Base-by-base conservation (phyloP, 164 flowering plant genomes). In the Vitis amurensis region DNA sequence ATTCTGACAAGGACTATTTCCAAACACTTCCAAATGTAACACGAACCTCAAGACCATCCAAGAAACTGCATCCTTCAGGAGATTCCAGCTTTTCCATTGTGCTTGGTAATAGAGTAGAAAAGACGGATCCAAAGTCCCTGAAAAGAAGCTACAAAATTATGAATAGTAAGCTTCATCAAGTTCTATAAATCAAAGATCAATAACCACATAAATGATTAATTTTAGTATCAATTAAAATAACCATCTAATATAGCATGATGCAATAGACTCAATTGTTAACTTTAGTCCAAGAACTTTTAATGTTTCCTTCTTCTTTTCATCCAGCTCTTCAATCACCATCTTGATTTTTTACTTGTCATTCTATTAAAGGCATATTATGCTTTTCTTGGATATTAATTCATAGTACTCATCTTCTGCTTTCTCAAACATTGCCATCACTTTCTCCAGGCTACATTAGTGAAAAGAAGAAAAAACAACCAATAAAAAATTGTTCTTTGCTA, bases 391-490 rank as follows among this genome's bases (percentile, higher is more conserved):
- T 74, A 93, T 83, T 73, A 96, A 81, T 59, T 85, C 95, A 60
- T 89, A 90, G 82, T 90, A 96, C 77, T 92, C 98, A 76, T 93
- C 99, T 79, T 96, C 98, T 59, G 99, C 99, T 78, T 93, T 93
- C 84, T 96, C 99, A 76, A 96, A 96, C 99, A 96, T 96, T 50
- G 95, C 92, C 95, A 96, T 96, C 27, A 92, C 97, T 78, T 96
- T 96, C 87, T 96, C 99, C 67, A 96, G 94, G 51, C 99, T 96
- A 50, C 67, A 80, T 13, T 29, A 10, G 12, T 55, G 29, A 61
- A 47, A 61, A 69, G 27, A 63, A 63, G 58, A 66, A 62, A 6
- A 66, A 52, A 67, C 16, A 37, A 29, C 30, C 2, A 23, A 50
- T 58, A 37, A 50, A 14, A 8, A 9, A 3, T 31, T 31, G 44